Evolutionary conservation across 805 yeast genomes (phyloP).

Genomic region (Torulaspora franciscae): DNA sequence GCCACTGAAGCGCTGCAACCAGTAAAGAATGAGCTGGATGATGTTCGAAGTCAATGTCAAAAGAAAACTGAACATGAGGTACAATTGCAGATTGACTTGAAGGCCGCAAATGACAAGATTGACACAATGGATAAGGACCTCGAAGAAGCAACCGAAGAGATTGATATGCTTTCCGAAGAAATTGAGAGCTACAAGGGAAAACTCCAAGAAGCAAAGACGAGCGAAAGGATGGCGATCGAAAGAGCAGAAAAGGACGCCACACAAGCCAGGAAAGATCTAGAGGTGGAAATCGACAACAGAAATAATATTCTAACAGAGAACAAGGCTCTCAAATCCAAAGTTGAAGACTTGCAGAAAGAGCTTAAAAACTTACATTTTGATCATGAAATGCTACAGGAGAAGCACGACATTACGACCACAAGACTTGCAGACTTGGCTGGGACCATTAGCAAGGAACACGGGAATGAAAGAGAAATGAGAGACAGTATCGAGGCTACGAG

Average conservation of each 20-base stretch:
- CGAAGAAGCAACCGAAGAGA: slow-evolving; percentile 10
- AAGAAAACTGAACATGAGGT: slow-evolving; percentile 3
- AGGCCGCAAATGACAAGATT: slow-evolving; percentile 5
- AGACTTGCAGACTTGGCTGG: slow-evolving; percentile 11
- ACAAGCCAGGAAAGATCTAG: slow-evolving; percentile 3
- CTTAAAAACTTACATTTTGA: slow-evolving; percentile 10
- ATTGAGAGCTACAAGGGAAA: slow-evolving; percentile 8
- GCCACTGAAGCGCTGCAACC: background rate
- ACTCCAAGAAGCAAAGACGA: slow-evolving; percentile 6
- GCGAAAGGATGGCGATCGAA: slow-evolving; percentile 4
- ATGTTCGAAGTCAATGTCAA: slow-evolving; percentile 5
- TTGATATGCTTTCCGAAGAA: slow-evolving; percentile 9
- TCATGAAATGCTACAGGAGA: slow-evolving; percentile 15
- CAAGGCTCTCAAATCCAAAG: background rate
- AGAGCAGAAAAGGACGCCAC: slow-evolving; percentile 1
- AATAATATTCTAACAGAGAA: background rate
- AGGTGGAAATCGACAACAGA: background rate
- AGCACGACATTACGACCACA: slow-evolving; percentile 11
- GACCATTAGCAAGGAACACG: slow-evolving; percentile 10
- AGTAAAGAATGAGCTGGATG: background rate
- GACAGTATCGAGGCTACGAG: slow-evolving; percentile 10
- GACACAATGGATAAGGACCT: slow-evolving; percentile 7
- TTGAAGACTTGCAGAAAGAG: slow-evolving; percentile 6
- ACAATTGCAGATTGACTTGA: slow-evolving; percentile 5
- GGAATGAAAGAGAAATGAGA: slow-evolving; percentile 8